Base-by-base conservation (phyloP, 305 asterid species). In the Petunia hybrid region DNA sequence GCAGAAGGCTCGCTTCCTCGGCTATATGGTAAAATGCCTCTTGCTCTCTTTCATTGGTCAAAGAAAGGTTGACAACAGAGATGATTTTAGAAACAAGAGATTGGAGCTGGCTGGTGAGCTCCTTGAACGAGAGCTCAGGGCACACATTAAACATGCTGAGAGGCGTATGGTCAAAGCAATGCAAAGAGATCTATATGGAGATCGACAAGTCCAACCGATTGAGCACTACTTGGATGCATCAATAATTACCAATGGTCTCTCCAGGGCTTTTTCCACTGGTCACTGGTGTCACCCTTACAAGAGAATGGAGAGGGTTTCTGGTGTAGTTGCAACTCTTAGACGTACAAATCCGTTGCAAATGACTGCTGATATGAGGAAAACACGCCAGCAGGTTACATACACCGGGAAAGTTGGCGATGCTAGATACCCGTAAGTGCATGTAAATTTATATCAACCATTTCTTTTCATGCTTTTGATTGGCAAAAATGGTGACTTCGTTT, bases 331-430 rank as follows among this genome's bases (percentile, higher is more conserved):
- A 82, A 93, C 90, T 61, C 85, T 96, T 2, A 86, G 98, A 84
- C 92, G 98, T 60, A 93, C 97, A 73, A 96, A 96, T 88, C 98
- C 98, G 1, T 80, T 94, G 90, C 99, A 96, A 87, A 90, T 91
- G 55, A 87, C 86, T n/a, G 83, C 95, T 80, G 99, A 94, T 84
- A 92, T 96, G 97, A 92, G 99, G 91, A 96, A 90, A 89, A 91
- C 97, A 12, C 94, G 97, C 70, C 98, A 93, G 87, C 98, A 96
- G 66, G 98, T 96, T 59, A 78, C 95, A 9, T 96, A 94, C 85
- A 90, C 95, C 1, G 99, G 98, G 85, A 93, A 91, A 85, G 98
- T 86, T 85, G 98, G 99, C 16, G 99, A 94, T 80, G 99, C 98
- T 59, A 85, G 99, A 94, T 94, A 96, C 87, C 98, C 97, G 97